Percentiles rank a stretch among this genome's conserved stretches.
These are phyloP conservation scores for Phialocephala sp. DNA, from an alignment of 2,329 filamentous ascomycete species.

Conservation along the genomic window DNA sequence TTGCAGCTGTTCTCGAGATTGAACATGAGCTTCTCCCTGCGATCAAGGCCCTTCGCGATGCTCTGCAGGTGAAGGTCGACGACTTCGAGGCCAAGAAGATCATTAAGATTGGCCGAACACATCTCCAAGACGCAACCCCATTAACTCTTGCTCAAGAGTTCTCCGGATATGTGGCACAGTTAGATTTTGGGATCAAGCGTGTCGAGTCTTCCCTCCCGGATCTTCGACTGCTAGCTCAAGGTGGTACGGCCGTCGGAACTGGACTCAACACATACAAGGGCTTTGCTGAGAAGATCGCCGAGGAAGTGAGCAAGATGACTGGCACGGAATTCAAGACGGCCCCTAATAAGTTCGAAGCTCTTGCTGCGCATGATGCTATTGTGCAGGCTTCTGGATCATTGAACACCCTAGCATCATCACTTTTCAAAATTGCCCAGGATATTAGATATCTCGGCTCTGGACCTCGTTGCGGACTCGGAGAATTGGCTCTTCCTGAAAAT, in stretches of 20 bases:
- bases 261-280: constrained; percentile 97
- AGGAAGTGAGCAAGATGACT: constrained; percentile 90
- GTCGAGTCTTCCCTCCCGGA: constrained; percentile 83
- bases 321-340: constrained; percentile 93
- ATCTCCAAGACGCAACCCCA: constrained; percentile 96
- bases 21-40: constrained; percentile 85
- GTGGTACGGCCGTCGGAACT: constrained; percentile 95
- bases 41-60: constrained; percentile 79
- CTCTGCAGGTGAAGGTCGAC: constrained; percentile 86
- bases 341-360: constrained; percentile 98
- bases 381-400: constrained; percentile 92
- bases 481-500: constrained; percentile 94
- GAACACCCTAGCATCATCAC: constrained; percentile 88
- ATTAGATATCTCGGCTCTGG: constrained; percentile 96
- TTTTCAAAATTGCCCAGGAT: constrained; percentile 98
- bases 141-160: constrained; percentile 97
- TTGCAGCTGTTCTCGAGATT: constrained; percentile 92
- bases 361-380: constrained; percentile 94
- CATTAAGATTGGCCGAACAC: constrained; percentile 98
- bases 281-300: constrained; percentile 91
- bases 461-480: constrained; percentile 92
- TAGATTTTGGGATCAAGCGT: constrained; percentile 88
- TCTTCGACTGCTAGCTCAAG: constrained; percentile 87
- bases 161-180: constrained; percentile 94
- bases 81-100: constrained; percentile 84